These are phyloP conservation scores for Rhodomyrtus psidioides DNA, from an alignment of 441 rosid species.

Conservation along the genomic window DNA sequence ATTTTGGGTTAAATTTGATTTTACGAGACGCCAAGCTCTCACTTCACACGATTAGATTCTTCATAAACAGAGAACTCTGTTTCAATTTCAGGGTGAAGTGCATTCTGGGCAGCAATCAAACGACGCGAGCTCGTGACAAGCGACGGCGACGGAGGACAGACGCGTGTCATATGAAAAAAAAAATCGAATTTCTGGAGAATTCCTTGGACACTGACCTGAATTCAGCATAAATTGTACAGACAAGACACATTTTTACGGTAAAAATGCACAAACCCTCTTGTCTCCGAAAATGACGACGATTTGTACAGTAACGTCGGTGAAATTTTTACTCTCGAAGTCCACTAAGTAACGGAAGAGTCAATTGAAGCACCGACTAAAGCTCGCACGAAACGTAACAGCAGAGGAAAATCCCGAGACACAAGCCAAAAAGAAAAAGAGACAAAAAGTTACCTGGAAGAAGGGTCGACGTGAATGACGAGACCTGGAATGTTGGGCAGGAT, in stretches of 20 bases:
- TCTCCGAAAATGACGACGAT: background rate
- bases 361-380: background rate
- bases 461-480: constrained; percentile 51
- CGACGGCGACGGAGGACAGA: background rate
- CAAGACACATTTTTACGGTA: background rate
- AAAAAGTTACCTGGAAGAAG: constrained; percentile 47
- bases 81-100: background rate
- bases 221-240: background rate
- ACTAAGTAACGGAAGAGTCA: background rate
- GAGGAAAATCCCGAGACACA: background rate
- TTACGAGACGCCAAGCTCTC: background rate
- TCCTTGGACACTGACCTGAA: background rate
- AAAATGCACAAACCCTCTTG: background rate
- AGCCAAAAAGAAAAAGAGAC: background rate
- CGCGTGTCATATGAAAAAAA: background rate
- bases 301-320: background rate
- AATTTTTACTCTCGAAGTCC: background rate
- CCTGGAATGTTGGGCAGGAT: constrained; percentile 36
- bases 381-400: background rate
- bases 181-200: background rate
- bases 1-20: background rate
- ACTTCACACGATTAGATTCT: background rate
- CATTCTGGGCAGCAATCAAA: background rate
- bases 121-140: background rate
- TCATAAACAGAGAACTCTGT: background rate